phyloP scores from a whole-genome alignment of 345 rosid species.

The Salix caprea region DNA sequence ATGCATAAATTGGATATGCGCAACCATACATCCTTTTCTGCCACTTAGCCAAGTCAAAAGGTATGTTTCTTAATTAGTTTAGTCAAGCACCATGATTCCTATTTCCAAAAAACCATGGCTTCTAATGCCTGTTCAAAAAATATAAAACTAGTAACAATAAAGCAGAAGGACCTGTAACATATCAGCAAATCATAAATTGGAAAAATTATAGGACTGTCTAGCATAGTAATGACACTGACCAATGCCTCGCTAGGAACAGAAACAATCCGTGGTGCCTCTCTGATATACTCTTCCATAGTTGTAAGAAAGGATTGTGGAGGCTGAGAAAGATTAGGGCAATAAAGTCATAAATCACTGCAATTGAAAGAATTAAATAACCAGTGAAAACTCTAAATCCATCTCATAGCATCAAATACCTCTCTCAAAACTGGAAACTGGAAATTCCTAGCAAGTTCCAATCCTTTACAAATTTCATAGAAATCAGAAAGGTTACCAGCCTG shows the following conservation, averaged over 20 bases:
- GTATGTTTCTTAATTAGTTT: neutral
- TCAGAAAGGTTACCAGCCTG: slow-evolving; percentile 93
- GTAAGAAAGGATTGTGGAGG: slow-evolving; percentile 93
- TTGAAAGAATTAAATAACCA: neutral
- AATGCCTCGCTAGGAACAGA: slow-evolving; percentile 68
- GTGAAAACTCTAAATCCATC: slow-evolving; percentile 1
- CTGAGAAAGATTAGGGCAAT: slow-evolving; percentile 32
- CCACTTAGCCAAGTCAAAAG: neutral
- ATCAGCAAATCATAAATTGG: neutral
- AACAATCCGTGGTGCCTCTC: slow-evolving; percentile 88
- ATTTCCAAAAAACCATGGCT: neutral
- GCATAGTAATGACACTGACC: slow-evolving; percentile 40
- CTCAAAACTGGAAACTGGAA: slow-evolving; percentile 91
- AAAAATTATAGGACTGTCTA: neutral
- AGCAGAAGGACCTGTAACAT: neutral
- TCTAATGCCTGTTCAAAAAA: neutral
- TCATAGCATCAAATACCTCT: slow-evolving; percentile 52
- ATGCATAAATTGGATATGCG: neutral
- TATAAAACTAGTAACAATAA: neutral
- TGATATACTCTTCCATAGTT: slow-evolving; percentile 97
- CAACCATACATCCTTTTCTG: neutral
- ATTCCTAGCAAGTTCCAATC: slow-evolving; percentile 96
- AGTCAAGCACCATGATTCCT: neutral
- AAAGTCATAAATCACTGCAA: neutral
- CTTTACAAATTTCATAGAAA: slow-evolving; percentile 91